These are phyloP conservation scores for Phytopythium litorale DNA, from an alignment of 352 stramenopile species.

Conservation along the genomic window DNA sequence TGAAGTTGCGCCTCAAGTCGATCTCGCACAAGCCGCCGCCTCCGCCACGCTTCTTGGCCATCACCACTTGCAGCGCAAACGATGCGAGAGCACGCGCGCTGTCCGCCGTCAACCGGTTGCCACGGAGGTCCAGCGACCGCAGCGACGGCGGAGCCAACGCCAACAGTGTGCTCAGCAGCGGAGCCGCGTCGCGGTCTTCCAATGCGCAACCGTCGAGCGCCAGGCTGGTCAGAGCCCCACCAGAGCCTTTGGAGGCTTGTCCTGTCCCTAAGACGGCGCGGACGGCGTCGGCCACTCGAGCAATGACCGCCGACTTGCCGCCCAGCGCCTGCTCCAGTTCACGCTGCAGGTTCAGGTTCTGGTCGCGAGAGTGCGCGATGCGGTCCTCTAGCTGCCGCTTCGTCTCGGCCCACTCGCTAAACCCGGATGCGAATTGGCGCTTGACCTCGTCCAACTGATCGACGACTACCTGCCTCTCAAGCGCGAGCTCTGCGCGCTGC, in stretches of 20 bases:
- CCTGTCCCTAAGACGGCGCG: not conserved
- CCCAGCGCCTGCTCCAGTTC: constrained; percentile 39
- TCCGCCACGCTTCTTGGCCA: constrained; percentile 1
- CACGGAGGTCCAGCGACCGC: constrained; percentile 44
- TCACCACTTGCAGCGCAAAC: constrained; percentile 21
- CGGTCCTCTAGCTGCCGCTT: constrained; percentile 32
- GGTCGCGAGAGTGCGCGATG: constrained; percentile 19
- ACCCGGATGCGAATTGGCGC: constrained; percentile 25
- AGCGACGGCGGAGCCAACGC: constrained; percentile 13
- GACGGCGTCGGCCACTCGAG: constrained; percentile 25
- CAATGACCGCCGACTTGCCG: constrained; percentile 44
- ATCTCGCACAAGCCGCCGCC: constrained; percentile 29
- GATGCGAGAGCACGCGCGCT: constrained; percentile 30
- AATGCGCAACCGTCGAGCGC: constrained; percentile 18
- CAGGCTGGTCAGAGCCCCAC: not conserved
- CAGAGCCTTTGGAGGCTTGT: not conserved
- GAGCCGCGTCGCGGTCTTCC: constrained; percentile 38
- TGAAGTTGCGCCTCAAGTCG: constrained; percentile 65
- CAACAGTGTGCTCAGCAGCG: constrained; percentile 40
- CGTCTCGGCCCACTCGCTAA: constrained; percentile 37
- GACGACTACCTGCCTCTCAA: constrained; percentile 39
- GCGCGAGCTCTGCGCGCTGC: constrained; percentile 33
- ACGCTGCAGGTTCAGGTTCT: constrained; percentile 27
- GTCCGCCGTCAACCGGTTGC: constrained; percentile 57
- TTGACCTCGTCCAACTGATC: constrained; percentile 42